Evolutionary conservation across 805 yeast genomes (phyloP), one percentile per base, ranked within the genome.

Genomic region (Starmerella tilneyi): DNA sequence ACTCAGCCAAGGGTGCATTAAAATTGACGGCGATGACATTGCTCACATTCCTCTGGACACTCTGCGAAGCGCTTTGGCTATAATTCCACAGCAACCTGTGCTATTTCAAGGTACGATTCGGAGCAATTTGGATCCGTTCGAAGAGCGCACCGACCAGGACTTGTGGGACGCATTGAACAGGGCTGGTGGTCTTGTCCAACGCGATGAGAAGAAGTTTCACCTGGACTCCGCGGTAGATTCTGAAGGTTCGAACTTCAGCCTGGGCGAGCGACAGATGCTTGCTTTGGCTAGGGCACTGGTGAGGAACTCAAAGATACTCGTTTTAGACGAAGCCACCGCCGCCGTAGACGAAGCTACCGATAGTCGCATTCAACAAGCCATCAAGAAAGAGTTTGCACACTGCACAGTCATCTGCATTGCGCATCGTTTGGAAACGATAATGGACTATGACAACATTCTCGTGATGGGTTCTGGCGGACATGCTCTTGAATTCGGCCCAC

Each of bases 41-140:
- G 60, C 75, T 2, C 63, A 65, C 11, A 57, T 84, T 45, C 94
- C 94, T 0, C 67, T 84, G 38, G 66, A 65, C 46, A 78, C 77
- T 48, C 68, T 84, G 56, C 68, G 94, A 53, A 72, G 81, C n/a
- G 73, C 73, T 47, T 68, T 84, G 29, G 73, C 86, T 1, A 84
- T 84, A 49, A 84, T 84, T 58, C 94, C 94, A 3, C 94, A 84
- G 61, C 94, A 83, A 55, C 94, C 94, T 1, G 85, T 82, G 0
- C 64, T 84, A 46, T 84, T 84, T 66, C 76, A 77, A 52, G 94
- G 94, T 17, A 73, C 85, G 0, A 73, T 84, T 40, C 66, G 94
- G 57, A 70, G 73, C 47, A 84, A 84, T 56, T 64, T 84, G 59
- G 94, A 84, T 62, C 94, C 94, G 15, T 82, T 82, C 59, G 68